These are phyloP conservation scores for Stagonosporopsis vannaccii DNA, from an alignment of 2,329 filamentous ascomycete genomes.

Conservation along the genomic window DNA sequence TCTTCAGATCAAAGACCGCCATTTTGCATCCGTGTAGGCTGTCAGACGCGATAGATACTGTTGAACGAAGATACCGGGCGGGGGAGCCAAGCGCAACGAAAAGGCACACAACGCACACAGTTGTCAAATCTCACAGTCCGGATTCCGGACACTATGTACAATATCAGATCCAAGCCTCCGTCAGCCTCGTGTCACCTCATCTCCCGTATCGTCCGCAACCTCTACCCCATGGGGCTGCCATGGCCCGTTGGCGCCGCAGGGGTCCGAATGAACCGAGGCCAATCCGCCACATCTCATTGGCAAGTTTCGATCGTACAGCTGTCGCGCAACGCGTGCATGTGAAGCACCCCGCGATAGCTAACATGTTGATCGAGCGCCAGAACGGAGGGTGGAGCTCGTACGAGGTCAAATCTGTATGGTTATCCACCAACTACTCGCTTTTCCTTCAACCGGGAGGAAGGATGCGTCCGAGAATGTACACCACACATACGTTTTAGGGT, in stretches of 20 bases:
- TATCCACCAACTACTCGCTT: not conserved
- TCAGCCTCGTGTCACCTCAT: conserved; percentile 3
- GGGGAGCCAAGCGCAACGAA: not conserved
- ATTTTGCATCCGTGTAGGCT: conserved; percentile 19
- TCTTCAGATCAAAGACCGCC: conserved; percentile 42
- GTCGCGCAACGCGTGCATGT: conserved; percentile 6
- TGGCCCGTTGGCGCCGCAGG: conserved; percentile 2
- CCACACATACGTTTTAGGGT: too few species aligned
- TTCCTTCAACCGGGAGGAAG: too few species aligned
- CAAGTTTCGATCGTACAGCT: not conserved
- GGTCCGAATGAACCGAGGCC: conserved; percentile 13
- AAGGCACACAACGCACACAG: not conserved
- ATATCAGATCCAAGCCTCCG: not conserved
- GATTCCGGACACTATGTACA: not conserved
- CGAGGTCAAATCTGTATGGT: not conserved
- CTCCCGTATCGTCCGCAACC: conserved; percentile 1
- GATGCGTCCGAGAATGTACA: too few species aligned
- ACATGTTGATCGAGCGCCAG: not conserved
- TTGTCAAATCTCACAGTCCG: not conserved
- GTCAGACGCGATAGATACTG: not conserved
- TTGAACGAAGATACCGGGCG: not conserved
- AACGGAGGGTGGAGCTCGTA: not conserved
- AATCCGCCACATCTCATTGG: conserved; percentile 5
- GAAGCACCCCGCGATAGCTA: not conserved
- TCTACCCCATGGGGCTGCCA: conserved; percentile 14